Conservation (phyloP, 805 yeast genomes). For the Kazachstania psychrophila region DNA sequence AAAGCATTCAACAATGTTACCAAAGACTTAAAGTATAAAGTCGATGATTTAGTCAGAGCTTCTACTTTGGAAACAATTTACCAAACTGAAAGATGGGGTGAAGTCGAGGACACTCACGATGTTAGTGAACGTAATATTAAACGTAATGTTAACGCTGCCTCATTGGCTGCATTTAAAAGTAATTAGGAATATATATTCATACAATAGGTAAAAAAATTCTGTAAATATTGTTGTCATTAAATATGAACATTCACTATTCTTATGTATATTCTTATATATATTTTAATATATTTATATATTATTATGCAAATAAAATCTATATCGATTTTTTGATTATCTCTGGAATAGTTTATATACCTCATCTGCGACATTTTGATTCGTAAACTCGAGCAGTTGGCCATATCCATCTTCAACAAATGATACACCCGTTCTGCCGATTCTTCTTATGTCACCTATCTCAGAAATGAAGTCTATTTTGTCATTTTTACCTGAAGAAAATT, state of each 20-base stretch:
- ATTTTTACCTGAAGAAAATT: conserved; percentile 1
- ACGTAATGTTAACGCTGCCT: conserved; percentile 74
- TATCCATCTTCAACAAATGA: conserved; percentile 9
- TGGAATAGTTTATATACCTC: conserved; percentile 14
- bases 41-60: conserved; percentile 66
- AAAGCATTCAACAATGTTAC: conserved; percentile 11
- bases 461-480: conserved; percentile 5
- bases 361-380: conserved; percentile 15
- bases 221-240: conserved; percentile 7
- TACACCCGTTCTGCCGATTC: conserved; percentile 25
- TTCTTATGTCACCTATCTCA: conserved; percentile 10
- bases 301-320: background rate
- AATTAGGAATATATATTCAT: background rate
- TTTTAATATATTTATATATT: no score
- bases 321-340: background rate
- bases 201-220: background rate
- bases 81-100: conserved; percentile 94
- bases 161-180: conserved; percentile 39
- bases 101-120: conserved; percentile 97
- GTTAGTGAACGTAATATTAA: conserved; percentile 88
- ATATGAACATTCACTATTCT: no score
- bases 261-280: no score
- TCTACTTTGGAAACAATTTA: conserved; percentile 73
- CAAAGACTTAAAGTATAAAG: conserved; percentile 30
- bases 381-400: conserved; percentile 19